Evolutionary conservation across 495 filamentous ascomycete genomes (phyloP).

Genomic region (Tuber melanosporum): DNA sequence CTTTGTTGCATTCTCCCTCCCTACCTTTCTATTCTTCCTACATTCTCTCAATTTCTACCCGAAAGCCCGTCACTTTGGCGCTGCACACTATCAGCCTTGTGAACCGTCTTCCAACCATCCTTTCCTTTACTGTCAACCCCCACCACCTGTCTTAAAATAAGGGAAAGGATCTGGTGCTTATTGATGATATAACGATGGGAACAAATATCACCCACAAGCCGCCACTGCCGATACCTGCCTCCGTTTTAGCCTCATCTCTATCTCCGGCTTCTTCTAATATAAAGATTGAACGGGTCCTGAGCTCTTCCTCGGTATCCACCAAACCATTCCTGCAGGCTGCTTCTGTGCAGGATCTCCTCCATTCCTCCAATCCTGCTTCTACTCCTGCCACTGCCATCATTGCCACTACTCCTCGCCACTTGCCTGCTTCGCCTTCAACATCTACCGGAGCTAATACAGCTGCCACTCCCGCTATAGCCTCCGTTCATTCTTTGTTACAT

Average conservation of each 20-base stretch:
- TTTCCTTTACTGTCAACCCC: conserved; percentile 1
- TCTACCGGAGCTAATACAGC: background rate
- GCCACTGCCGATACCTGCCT: conserved; percentile 22
- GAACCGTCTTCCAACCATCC: conserved; percentile 17
- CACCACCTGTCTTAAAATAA: conserved; percentile 22
- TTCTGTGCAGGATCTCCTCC: background rate
- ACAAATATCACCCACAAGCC: conserved; percentile 21
- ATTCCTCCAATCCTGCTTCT: background rate
- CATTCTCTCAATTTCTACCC: background rate
- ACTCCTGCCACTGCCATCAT: background rate
- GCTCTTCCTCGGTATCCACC: conserved; percentile 23
- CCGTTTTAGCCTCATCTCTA: conserved; percentile 33
- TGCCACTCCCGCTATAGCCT: background rate
- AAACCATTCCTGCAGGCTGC: conserved; percentile 26
- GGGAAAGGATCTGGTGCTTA: background rate
- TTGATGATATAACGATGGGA: conserved; percentile 11
- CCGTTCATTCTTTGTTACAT: conserved; percentile 6
- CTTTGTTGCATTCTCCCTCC: background rate
- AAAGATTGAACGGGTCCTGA: conserved; percentile 37
- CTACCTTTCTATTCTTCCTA: background rate
- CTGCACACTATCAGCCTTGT: conserved; percentile 6
- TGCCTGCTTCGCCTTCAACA: background rate
- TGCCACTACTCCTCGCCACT: conserved; percentile 9
- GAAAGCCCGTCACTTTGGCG: background rate
- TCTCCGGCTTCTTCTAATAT: conserved; percentile 32